Evolutionary conservation across 75 land plant genomes (phyloP).

Genomic region (Cryptomeria japonica): DNA sequence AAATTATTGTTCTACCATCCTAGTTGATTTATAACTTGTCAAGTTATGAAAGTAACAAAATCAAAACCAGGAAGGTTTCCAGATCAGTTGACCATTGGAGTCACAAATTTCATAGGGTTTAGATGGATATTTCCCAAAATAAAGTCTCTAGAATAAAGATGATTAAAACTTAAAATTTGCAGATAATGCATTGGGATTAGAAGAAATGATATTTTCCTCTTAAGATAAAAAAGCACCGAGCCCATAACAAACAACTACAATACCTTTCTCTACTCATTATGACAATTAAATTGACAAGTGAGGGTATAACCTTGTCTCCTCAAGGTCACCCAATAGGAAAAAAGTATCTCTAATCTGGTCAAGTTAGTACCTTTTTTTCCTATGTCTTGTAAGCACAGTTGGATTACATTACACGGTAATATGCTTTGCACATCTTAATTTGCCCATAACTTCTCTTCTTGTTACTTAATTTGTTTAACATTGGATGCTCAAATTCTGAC

Average conservation of each 20-base stretch:
- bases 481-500: not conserved
- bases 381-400: not conserved
- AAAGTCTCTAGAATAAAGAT: not conserved
- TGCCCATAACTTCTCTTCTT: not conserved
- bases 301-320: not conserved
- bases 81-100: no score
- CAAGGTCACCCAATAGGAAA: not conserved
- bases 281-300: not conserved
- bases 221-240: no score
- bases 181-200: not conserved
- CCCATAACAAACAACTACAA: not conserved
- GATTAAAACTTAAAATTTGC: not conserved
- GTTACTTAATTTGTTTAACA: not conserved
- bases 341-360: not conserved
- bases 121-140: not conserved
- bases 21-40: not conserved
- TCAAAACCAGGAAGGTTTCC: not conserved
- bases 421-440: no score
- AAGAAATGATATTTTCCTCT: not conserved
- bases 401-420: no score
- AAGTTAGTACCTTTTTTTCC: not conserved
- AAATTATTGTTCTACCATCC: not conserved
- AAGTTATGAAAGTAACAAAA: not conserved
- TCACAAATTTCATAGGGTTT: not conserved
- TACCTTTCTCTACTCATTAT: not conserved